Conservation (phyloP, 768 basidiomycete genomes). For the Tricholoma saponaceum region DNA sequence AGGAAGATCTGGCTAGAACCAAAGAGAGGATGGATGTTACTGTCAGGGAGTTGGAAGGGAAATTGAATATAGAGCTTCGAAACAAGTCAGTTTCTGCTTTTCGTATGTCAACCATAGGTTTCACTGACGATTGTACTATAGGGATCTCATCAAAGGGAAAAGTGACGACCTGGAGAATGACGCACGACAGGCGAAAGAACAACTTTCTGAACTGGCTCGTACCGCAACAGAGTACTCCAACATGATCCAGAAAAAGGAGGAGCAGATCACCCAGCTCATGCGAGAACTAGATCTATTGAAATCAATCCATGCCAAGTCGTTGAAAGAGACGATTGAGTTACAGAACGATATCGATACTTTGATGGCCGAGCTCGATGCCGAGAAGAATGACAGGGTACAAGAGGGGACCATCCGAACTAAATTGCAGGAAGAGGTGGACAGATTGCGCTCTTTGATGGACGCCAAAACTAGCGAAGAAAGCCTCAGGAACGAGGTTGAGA, state of each 20-base stretch:
- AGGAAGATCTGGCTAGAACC: constrained; percentile 70
- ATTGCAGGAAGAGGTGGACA: constrained; percentile 81
- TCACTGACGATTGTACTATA: constrained; percentile 23
- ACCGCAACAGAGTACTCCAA: constrained; percentile 72
- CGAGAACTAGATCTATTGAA: constrained; percentile 52
- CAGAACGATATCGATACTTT: constrained; percentile 66
- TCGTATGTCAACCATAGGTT: background rate
- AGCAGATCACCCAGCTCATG: constrained; percentile 53
- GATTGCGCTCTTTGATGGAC: constrained; percentile 76
- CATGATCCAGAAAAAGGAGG: constrained; percentile 76
- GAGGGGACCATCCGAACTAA: constrained; percentile 49
- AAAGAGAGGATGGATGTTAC: constrained; percentile 71
- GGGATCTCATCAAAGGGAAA: constrained; percentile 61
- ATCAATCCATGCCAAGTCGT: constrained; percentile 47
- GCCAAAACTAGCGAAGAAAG: constrained; percentile 87
- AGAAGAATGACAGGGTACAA: constrained; percentile 46
- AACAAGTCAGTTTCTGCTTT: constrained; percentile 46
- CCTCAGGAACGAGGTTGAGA: constrained; percentile 77
- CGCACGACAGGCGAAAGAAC: constrained; percentile 66
- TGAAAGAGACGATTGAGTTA: constrained; percentile 63
- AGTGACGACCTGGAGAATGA: constrained; percentile 62
- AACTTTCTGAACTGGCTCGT: constrained; percentile 73
- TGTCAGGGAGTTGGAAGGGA: constrained; percentile 65
- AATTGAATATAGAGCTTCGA: constrained; percentile 59
- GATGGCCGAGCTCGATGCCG: constrained; percentile 55